Conservation (phyloP, 1,284 basidiomycete species). For the Austropuccinia psidii region DNA sequence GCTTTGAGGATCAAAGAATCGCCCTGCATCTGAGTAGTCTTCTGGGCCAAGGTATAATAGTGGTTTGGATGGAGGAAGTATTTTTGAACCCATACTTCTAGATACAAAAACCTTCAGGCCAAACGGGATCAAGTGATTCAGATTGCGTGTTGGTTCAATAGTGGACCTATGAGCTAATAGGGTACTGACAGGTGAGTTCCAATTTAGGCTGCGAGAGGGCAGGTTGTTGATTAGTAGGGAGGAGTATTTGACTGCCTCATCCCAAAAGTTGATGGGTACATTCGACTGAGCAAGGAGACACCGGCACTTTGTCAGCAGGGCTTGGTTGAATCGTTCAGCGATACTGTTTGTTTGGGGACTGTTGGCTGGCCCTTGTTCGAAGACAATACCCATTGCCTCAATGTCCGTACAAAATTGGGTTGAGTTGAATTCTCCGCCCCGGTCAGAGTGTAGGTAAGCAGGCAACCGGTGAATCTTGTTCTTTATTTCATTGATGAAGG, state of each 20-base stretch:
- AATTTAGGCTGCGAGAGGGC: background rate
- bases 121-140: background rate
- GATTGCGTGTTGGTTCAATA: background rate
- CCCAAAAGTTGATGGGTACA: slow-evolving; percentile 7
- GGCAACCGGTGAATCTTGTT: background rate
- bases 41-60: background rate
- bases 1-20: background rate
- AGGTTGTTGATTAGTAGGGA: background rate
- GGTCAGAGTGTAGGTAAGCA: background rate
- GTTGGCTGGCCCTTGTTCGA: slow-evolving; percentile 2
- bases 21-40: background rate
- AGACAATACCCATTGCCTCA: background rate
- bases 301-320: background rate
- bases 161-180: background rate
- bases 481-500: background rate
- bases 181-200: background rate
- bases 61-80: background rate
- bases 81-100: too few relatives aligned
- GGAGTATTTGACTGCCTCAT: background rate
- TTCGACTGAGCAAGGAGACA: background rate
- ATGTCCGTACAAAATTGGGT: background rate
- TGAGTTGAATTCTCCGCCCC: background rate
- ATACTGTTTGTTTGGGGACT: background rate
- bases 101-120: slow-evolving; percentile 1
- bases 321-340: slow-evolving; percentile 14